phyloP scores from a whole-genome alignment of 2,329 filamentous ascomycete genomes.

The Aspergillus costaricaensis region DNA sequence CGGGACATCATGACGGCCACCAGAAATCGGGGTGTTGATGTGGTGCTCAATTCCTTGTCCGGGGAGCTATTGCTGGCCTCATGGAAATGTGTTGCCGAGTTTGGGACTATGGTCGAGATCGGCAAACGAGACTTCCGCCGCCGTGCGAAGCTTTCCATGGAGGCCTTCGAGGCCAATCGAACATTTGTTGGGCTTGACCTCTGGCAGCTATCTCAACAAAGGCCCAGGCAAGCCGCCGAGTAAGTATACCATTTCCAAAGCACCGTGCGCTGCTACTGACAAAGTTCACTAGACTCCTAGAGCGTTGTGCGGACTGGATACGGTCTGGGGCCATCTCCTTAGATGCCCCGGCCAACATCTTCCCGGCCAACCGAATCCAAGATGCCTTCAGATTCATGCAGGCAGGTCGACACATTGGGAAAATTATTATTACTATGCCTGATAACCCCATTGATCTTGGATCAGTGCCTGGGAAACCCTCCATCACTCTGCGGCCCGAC shows the following conservation, averaged over 20 bases:
- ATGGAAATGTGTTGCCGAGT: conserved; percentile 29
- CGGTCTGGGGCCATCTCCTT: neutral
- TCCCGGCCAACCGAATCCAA: neutral
- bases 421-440: conserved; percentile 38
- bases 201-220: neutral
- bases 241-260: neutral
- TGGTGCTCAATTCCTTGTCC: conserved; percentile 32
- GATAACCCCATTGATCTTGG: neutral
- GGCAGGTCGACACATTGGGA: conserved; percentile 40
- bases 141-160: conserved; percentile 18
- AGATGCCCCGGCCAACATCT: neutral
- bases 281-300: neutral
- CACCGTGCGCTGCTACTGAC: neutral
- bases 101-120: conserved; percentile 27
- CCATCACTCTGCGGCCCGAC: neutral
- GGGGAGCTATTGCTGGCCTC: conserved; percentile 30
- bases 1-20: conserved; percentile 23
- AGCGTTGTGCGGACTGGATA: neutral
- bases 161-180: conserved; percentile 18
- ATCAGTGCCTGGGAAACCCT: neutral
- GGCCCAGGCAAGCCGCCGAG: neutral
- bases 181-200: conserved; percentile 15
- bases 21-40: conserved; percentile 25
- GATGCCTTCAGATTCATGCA: conserved; percentile 36
- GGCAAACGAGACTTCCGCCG: conserved; percentile 17